A percentile compares a stretch with the other conserved stretches of the same genome.
Evolutionary conservation across 768 basidiomycete species (phyloP).

Genomic region (Pleurotus giganteus): DNA sequence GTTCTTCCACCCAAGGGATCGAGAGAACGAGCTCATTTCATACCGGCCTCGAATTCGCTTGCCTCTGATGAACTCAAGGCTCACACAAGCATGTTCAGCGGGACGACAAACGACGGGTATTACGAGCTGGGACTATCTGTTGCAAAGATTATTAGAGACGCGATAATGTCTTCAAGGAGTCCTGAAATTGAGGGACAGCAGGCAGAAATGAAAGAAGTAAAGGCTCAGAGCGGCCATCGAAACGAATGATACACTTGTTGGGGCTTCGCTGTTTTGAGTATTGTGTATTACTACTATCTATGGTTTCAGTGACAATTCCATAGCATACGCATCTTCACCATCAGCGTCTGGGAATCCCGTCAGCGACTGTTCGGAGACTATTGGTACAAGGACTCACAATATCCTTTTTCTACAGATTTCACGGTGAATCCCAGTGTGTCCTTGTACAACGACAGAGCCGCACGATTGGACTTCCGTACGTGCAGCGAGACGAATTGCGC

Average conservation of each 20-base stretch:
- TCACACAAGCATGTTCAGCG: constrained; percentile 87
- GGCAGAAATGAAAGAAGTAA: no score
- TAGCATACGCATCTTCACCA: constrained; percentile 92
- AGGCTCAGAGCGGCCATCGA: not conserved
- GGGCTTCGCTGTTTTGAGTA: not conserved
- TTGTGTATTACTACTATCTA: constrained; percentile 13
- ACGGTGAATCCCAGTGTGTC: constrained; percentile 92
- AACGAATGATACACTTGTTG: not conserved
- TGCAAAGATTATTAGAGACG: constrained; percentile 60
- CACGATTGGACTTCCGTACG: constrained; percentile 93
- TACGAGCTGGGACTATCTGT: constrained; percentile 78
- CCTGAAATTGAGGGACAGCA: not conserved
- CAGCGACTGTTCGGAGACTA: not conserved
- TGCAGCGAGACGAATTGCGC: constrained; percentile 90
- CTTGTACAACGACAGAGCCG: constrained; percentile 83
- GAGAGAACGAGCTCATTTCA: constrained; percentile 49
- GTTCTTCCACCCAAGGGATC: constrained; percentile 62
- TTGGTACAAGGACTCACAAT: constrained; percentile 65
- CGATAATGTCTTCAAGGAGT: constrained; percentile 28
- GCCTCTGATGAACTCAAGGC: constrained; percentile 79
- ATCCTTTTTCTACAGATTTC: constrained; percentile 84
- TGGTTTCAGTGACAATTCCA: constrained; percentile 65
- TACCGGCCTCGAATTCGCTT: constrained; percentile 61
- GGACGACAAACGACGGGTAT: constrained; percentile 83
- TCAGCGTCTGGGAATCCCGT: constrained; percentile 68